Percentiles rank a stretch among this genome's conserved stretches.
These are phyloP conservation scores for Hypoxylon lienhwacheense DNA, from an alignment of 495 filamentous ascomycete species.

Conservation along the genomic window DNA sequence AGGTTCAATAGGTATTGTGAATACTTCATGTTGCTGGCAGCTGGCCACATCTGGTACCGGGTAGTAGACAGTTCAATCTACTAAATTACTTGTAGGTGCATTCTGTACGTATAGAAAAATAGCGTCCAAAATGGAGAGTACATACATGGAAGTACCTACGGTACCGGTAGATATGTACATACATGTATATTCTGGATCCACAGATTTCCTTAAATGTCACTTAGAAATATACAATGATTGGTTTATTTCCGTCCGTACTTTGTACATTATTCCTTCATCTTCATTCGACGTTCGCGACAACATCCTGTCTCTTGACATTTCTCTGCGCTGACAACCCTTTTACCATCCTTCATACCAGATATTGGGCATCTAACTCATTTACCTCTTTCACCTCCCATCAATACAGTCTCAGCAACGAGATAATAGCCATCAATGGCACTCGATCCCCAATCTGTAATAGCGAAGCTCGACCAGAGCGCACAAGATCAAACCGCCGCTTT, in stretches of 20 bases:
- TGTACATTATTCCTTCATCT: background rate
- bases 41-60: too few relatives aligned
- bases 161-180: background rate
- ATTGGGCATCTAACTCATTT: background rate
- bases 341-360: too few relatives aligned
- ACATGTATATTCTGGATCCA: too few relatives aligned
- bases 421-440: constrained; percentile 31
- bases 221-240: background rate
- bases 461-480: constrained; percentile 64
- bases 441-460: constrained; percentile 53
- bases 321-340: background rate
- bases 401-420: background rate
- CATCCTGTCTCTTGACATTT: too few relatives aligned
- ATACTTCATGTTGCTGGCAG: too few relatives aligned
- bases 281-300: constrained; percentile 9
- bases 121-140: too few relatives aligned
- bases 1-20: too few relatives aligned
- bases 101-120: too few relatives aligned
- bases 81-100: too few relatives aligned
- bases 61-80: too few relatives aligned
- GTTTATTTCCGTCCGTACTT: background rate
- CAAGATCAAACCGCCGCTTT: constrained; percentile 66
- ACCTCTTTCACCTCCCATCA: background rate
- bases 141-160: too few relatives aligned
- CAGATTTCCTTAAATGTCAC: background rate